A percentile compares a stretch with the other conserved stretches of the same genome.
phyloP scores from a whole-genome alignment of 129 eudicot species.

The Logfia minima region DNA sequence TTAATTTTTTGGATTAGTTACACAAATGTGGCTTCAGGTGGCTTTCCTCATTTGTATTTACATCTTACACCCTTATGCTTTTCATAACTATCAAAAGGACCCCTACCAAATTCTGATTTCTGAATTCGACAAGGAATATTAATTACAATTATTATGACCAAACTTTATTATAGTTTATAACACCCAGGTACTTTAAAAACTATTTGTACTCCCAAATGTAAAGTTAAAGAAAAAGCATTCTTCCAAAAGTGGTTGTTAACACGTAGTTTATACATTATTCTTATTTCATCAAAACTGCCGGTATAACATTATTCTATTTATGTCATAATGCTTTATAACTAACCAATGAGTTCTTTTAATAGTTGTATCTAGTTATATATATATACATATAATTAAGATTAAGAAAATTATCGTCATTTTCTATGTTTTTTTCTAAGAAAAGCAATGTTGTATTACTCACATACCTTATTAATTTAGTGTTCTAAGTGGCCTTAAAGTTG shows the following conservation, averaged over 20 bases:
- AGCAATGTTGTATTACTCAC: too few species aligned
- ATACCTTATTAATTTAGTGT: too few species aligned
- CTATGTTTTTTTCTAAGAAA: too few species aligned
- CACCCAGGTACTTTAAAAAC: too few species aligned
- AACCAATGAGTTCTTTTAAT: background rate
- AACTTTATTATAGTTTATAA: constrained; percentile 5
- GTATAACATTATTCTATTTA: background rate
- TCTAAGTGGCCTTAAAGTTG: too few species aligned
- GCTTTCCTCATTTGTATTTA: constrained; percentile 5
- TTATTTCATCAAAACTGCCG: background rate
- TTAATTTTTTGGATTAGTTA: constrained; percentile 3
- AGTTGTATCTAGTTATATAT: too few species aligned
- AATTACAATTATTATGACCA: constrained; percentile 12
- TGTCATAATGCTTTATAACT: too few species aligned
- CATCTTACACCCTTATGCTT: constrained; percentile 5
- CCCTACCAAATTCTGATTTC: background rate
- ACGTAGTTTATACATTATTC: background rate
- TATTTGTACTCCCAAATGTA: constrained; percentile 4
- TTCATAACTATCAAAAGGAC: background rate
- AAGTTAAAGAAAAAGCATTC: constrained; percentile 3
- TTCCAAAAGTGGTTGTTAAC: background rate
- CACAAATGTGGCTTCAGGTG: constrained; percentile 18
- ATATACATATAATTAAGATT: background rate
- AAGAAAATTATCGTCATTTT: background rate
- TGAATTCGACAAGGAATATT: constrained; percentile 1